Evolutionary conservation across 305 asterid species (phyloP).

Genomic region (Plantago rigida): DNA sequence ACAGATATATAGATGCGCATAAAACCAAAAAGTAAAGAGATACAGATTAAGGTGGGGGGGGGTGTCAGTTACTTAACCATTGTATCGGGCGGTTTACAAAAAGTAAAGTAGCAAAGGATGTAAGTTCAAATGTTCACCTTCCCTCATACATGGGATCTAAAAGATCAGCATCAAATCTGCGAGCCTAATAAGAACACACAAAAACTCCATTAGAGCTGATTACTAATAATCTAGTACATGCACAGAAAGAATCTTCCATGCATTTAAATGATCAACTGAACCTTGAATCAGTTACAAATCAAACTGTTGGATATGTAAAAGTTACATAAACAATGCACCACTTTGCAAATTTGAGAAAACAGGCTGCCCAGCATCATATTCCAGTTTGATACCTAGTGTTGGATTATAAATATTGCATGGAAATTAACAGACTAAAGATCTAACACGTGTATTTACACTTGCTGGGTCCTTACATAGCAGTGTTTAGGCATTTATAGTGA

Average conservation of each 20-base stretch:
- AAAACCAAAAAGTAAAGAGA: conserved; percentile 2
- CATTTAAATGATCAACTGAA: conserved; percentile 16
- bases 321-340: background rate
- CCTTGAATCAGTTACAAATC: background rate
- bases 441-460: too few relatives aligned
- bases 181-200: conserved; percentile 51
- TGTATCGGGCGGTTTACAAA: too few relatives aligned
- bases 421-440: too few relatives aligned
- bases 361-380: too few relatives aligned
- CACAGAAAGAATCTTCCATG: conserved; percentile 10
- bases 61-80: too few relatives aligned
- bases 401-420: too few relatives aligned
- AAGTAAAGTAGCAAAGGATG: background rate
- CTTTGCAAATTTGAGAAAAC: too few relatives aligned
- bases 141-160: conserved; percentile 80
- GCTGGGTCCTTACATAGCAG: too few relatives aligned
- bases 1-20: background rate
- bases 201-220: conserved; percentile 4
- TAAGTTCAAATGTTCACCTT: conserved; percentile 39
- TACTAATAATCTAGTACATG: conserved; percentile 17
- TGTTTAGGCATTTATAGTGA: too few relatives aligned
- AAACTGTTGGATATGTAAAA: background rate
- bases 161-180: conserved; percentile 46
- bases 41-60: conserved; percentile 9
- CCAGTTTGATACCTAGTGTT: too few relatives aligned